Percentiles rank a stretch among this genome's conserved stretches.
Conservation (phyloP, 129 eudicot genomes). For the Artemisia argyi region DNA sequence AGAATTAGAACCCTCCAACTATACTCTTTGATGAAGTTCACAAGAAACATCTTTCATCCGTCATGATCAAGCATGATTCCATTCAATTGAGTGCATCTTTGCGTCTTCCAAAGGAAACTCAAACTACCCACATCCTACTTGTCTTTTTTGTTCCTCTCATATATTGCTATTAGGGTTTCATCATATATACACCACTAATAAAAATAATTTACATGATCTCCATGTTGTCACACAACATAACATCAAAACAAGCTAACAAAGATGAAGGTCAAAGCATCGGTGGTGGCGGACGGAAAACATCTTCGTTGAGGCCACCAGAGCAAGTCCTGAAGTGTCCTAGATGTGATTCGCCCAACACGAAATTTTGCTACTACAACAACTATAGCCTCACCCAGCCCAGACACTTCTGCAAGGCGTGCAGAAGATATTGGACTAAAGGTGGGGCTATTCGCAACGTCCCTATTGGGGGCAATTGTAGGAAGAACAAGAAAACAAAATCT, state of each 20-base stretch:
- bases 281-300: conserved; percentile 22
- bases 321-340: conserved; percentile 66
- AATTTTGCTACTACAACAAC: conserved; percentile 93
- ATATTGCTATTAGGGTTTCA: conserved; percentile 29
- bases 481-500: conserved; percentile 61
- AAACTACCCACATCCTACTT: conserved; percentile 29
- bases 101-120: conserved; percentile 54
- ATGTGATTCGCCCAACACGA: conserved; percentile 87
- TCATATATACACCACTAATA: conserved; percentile 2
- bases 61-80: conserved; percentile 66
- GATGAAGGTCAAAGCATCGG: conserved; percentile 37
- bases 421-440: conserved; percentile 87
- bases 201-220: background rate
- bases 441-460: conserved; percentile 88
- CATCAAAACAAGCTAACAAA: conserved; percentile 37
- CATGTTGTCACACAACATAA: conserved; percentile 45
- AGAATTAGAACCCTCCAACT: conserved; percentile 33
- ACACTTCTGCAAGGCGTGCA: conserved; percentile 85
- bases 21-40: conserved; percentile 67
- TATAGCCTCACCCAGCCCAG: conserved; percentile 89
- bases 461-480: conserved; percentile 81
- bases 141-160: conserved; percentile 5
- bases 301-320: conserved; percentile 40
- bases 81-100: conserved; percentile 54
- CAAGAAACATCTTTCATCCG: conserved; percentile 48